Evolutionary conservation across 805 yeast genomes (phyloP).

Genomic region (Lipomyces starkeyi): DNA sequence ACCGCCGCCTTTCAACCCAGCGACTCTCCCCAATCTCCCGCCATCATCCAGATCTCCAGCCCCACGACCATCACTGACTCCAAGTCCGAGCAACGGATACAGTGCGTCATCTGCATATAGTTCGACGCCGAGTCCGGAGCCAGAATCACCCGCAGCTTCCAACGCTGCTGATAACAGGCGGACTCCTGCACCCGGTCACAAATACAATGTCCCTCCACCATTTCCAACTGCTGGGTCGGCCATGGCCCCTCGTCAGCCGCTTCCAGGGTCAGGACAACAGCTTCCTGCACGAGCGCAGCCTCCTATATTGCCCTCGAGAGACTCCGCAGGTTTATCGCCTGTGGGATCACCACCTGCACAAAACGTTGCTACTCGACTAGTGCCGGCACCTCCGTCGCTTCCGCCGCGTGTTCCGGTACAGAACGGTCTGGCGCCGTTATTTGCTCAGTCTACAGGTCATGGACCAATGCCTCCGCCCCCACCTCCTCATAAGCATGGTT

Average conservation of each 20-base stretch:
- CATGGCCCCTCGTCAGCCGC: slow-evolving; percentile 41
- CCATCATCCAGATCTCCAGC: slow-evolving; percentile 43
- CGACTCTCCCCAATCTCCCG: slow-evolving; percentile 34
- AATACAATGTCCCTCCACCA: slow-evolving; percentile 39
- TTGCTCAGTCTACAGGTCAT: slow-evolving; percentile 17
- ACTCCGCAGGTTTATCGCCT: slow-evolving; percentile 28
- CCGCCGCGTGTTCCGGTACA: slow-evolving; percentile 43
- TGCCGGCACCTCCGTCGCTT: slow-evolving; percentile 40
- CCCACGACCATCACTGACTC: slow-evolving; percentile 33
- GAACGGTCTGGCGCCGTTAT: slow-evolving; percentile 29
- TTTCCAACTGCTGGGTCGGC: slow-evolving; percentile 34
- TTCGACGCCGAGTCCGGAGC: slow-evolving; percentile 15
- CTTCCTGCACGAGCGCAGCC: slow-evolving; percentile 44
- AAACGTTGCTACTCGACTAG: slow-evolving; percentile 30
- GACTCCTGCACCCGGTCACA: slow-evolving; percentile 33
- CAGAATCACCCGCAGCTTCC: background rate
- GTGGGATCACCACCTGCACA: slow-evolving; percentile 40
- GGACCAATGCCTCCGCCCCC: slow-evolving; percentile 27
- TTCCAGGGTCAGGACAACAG: slow-evolving; percentile 43
- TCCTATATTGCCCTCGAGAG: slow-evolving; percentile 49
- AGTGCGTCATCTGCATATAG: slow-evolving; percentile 24
- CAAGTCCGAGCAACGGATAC: slow-evolving; percentile 32
- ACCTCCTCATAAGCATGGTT: slow-evolving; percentile 35
- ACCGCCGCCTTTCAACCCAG: slow-evolving; percentile 37
- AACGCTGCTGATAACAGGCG: slow-evolving; percentile 7